Conservation (phyloP, 192 early-diverging fungal genomes). For the Coemansia sp. region DNA sequence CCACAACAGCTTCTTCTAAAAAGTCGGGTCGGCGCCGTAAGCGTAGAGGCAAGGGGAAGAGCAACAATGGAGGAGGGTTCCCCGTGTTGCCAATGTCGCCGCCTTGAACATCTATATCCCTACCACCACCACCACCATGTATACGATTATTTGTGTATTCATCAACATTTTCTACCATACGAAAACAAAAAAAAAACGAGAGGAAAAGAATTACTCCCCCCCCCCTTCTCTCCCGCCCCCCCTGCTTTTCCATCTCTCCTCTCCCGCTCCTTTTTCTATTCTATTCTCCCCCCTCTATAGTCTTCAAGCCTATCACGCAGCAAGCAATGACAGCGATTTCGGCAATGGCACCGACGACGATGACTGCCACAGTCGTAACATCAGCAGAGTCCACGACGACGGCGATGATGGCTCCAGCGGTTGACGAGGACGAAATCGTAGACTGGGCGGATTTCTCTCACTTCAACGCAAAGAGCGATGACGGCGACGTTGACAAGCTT, state of each 20-base stretch:
- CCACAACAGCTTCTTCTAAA: conserved; percentile 6
- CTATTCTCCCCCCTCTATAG: too few species aligned
- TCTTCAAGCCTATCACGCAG: background rate
- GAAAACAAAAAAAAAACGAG: too few species aligned
- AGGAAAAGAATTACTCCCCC: background rate
- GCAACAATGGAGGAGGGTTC: conserved; percentile 11
- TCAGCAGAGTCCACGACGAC: background rate
- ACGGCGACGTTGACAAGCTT: conserved; percentile 22
- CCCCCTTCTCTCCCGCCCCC: too few species aligned
- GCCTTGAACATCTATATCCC: background rate
- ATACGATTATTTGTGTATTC: background rate
- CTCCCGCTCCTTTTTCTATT: too few species aligned
- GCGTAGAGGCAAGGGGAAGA: background rate
- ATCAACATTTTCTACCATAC: background rate
- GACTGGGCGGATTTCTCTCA: conserved; percentile 32
- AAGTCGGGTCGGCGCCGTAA: conserved; percentile 6
- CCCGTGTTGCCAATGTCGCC: conserved; percentile 43
- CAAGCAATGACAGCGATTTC: background rate
- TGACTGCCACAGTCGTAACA: background rate
- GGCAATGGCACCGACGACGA: too few species aligned
- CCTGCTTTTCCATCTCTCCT: background rate
- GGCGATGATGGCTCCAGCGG: conserved; percentile 39
- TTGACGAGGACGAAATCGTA: conserved; percentile 33
- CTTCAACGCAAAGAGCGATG: conserved; percentile 8
- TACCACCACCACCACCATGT: background rate